Evolutionary conservation across 805 yeast species (phyloP).

Genomic region (Spathaspora arborariae): DNA sequence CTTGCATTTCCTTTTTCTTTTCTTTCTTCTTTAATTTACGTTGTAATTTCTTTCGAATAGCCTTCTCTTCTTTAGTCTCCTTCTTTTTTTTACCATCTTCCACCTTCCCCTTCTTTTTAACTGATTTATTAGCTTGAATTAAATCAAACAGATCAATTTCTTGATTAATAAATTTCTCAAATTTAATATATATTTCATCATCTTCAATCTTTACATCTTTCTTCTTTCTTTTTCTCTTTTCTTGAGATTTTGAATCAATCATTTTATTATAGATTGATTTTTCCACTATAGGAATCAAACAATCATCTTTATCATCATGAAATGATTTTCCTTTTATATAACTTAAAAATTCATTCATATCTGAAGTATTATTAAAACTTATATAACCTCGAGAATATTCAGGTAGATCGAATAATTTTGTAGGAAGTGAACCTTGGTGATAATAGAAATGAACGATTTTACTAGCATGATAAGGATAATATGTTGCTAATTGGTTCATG

Average conservation of each 20-base stretch:
- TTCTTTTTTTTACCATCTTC: background rate
- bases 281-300: slow-evolving; percentile 32
- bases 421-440: slow-evolving; percentile 38
- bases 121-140: slow-evolving; percentile 8
- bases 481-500: slow-evolving; percentile 8
- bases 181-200: slow-evolving; percentile 12
- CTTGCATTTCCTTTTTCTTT: slow-evolving; percentile 9
- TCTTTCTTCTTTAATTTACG: slow-evolving; percentile 9
- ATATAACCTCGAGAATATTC: slow-evolving; percentile 41
- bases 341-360: slow-evolving; percentile 24
- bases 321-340: slow-evolving; percentile 16
- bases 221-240: slow-evolving; percentile 1
- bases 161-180: slow-evolving; percentile 6
- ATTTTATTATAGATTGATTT: slow-evolving; percentile 25
- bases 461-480: slow-evolving; percentile 8
- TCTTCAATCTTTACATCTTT: slow-evolving; percentile 10
- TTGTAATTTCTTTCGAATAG: slow-evolving; percentile 8
- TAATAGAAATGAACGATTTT: slow-evolving; percentile 28
- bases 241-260: slow-evolving; percentile 4
- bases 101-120: slow-evolving; percentile 1
- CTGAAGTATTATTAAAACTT: slow-evolving; percentile 23
- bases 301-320: slow-evolving; percentile 12
- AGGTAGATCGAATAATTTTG: slow-evolving; percentile 37
- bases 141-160: slow-evolving; percentile 10
- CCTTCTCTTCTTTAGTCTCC: background rate